Evolutionary conservation across 2,329 filamentous ascomycete species (phyloP).

Genomic region (Cucurbitaria berberidis): DNA sequence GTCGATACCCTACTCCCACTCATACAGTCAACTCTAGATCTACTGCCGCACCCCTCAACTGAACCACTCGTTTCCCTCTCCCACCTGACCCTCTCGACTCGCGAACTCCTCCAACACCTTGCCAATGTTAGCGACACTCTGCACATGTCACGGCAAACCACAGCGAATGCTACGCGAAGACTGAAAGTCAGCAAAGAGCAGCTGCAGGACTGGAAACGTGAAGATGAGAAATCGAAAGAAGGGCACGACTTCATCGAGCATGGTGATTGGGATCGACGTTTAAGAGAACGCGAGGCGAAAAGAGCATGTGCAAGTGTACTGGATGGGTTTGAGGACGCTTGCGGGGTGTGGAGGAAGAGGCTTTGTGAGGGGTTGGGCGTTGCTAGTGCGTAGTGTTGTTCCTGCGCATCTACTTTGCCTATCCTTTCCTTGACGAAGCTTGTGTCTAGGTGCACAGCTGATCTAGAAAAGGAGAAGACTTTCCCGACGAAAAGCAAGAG

Average conservation of each 20-base stretch:
- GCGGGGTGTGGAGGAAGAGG: slow-evolving; percentile 80
- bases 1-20: slow-evolving; percentile 74
- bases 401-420: neutral
- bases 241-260: slow-evolving; percentile 80
- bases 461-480: neutral
- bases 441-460: neutral
- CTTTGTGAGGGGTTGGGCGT: slow-evolving; percentile 60
- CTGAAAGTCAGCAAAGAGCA: slow-evolving; percentile 83
- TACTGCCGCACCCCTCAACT: slow-evolving; percentile 69
- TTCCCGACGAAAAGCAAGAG: neutral
- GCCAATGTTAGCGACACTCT: slow-evolving; percentile 88
- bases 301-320: slow-evolving; percentile 86
- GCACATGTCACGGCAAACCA: slow-evolving; percentile 92
- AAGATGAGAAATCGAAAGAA: slow-evolving; percentile 82
- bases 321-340: slow-evolving; percentile 89
- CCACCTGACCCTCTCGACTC: slow-evolving; percentile 69
- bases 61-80: slow-evolving; percentile 71
- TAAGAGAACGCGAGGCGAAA: slow-evolving; percentile 80
- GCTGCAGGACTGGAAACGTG: slow-evolving; percentile 81
- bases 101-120: slow-evolving; percentile 77
- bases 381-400: slow-evolving; percentile 38
- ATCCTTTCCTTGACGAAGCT: neutral
- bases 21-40: slow-evolving; percentile 67
- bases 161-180: slow-evolving; percentile 77
- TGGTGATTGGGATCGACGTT: slow-evolving; percentile 80